phyloP scores from a whole-genome alignment of 805 yeast species.

The Nakazawaea ambrosiae region DNA sequence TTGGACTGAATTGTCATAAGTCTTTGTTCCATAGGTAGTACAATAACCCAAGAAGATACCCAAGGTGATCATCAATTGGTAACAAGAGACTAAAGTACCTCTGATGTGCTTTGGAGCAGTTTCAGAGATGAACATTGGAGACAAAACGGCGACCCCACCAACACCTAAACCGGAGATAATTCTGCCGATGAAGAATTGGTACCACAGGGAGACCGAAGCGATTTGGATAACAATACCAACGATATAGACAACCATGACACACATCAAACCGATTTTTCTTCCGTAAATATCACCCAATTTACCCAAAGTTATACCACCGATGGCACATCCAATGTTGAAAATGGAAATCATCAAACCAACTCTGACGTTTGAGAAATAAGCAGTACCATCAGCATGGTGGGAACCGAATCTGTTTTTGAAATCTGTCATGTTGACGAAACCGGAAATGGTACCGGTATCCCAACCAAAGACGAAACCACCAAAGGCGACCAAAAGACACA shows the following conservation, averaged over 20 bases:
- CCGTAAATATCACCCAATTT: conserved; percentile 54
- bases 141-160: conserved; percentile 46
- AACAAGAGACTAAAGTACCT: conserved; percentile 65
- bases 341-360: conserved; percentile 61
- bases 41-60: conserved; percentile 71
- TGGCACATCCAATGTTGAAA: conserved; percentile 65
- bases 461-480: conserved; percentile 77
- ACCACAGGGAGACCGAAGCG: conserved; percentile 47
- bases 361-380: conserved; percentile 43
- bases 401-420: conserved; percentile 49
- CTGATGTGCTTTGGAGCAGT: conserved; percentile 63
- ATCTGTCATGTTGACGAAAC: conserved; percentile 60
- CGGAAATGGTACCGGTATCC: conserved; percentile 75
- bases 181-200: conserved; percentile 59
- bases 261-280: conserved; percentile 49
- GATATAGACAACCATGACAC: conserved; percentile 47
- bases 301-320: conserved; percentile 59
- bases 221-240: conserved; percentile 58
- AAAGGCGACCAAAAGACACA: conserved; percentile 56
- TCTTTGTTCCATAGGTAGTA: conserved; percentile 57
- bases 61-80: conserved; percentile 61
- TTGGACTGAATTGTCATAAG: conserved; percentile 40
- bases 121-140: conserved; percentile 59
- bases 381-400: conserved; percentile 28
- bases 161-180: conserved; percentile 49